Base-by-base conservation (phyloP, 2,329 filamentous ascomycete genomes). In the Clathrospora elynae region DNA sequence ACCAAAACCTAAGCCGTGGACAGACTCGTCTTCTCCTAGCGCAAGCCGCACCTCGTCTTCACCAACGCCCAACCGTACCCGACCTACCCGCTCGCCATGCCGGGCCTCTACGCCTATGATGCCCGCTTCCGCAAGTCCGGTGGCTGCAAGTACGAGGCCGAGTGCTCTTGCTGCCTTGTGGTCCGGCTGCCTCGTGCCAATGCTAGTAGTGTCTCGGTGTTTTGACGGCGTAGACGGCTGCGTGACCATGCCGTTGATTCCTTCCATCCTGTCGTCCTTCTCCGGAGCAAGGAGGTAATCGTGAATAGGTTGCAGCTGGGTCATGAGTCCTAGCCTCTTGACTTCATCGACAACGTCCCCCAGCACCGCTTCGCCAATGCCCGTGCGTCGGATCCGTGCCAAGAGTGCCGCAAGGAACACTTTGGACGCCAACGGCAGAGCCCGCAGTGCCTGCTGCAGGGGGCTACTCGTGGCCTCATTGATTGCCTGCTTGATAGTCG, bases 401-500 rank as follows among this genome's bases (percentile, higher is more conserved):
- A 96, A 72, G 11, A 99, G 75, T 5, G 90, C 90, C 2, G 89
- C 85, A 37, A 99, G 82, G 56, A 97, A 84, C 23, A 97, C 76
- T 64, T 96, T 96, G 9, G 86, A 85, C 17, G 85, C 81, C 28
- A 96, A 78, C 0, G 93, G 89, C 14, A 97, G 80, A 12, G 84
- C 81, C 35, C 90, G 87, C 23, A 99, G 80, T 63, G 90, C 90
- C 66, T 93, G 89, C 66, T 96, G 92, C 44, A 96, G 76, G 2
- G 93, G 93, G 42, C 89, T 96, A 3, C 88, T 90, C 1, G 92
- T 97, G 4, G 92, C 91, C 73, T 99, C 93, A 61, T 88, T 88
- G 70, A 99, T 97, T 23, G 93, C 93, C 64, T 88, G 85, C 70
- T 95, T 95, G 68, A 97, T 87, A 3, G 90, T 96, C 37, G 87